phyloP scores from a whole-genome alignment of 306 rosid species.

The Astragalus membranaceus region DNA sequence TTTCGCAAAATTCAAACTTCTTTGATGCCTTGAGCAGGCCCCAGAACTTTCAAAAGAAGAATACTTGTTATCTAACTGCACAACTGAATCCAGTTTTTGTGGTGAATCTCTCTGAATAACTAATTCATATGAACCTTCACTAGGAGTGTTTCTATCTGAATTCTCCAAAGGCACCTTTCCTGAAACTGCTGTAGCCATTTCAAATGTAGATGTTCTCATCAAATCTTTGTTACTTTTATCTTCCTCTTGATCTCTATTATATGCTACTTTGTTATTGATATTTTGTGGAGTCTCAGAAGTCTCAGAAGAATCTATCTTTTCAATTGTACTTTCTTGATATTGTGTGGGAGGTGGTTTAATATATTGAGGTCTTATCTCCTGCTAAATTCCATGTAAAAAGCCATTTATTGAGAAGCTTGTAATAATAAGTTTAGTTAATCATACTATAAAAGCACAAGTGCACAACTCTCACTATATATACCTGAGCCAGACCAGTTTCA shows the following conservation, averaged over 20 bases:
- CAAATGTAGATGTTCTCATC: slow-evolving; percentile 13
- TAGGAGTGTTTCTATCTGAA: slow-evolving; percentile 15
- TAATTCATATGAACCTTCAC: not conserved
- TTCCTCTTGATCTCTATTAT: slow-evolving; percentile 24
- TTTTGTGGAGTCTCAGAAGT: too few species aligned
- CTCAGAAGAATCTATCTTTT: too few species aligned
- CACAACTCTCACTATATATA: slow-evolving; percentile 33
- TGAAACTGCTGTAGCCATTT: slow-evolving; percentile 20
- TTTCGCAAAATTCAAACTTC: slow-evolving; percentile 21
- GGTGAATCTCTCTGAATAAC: slow-evolving; percentile 24
- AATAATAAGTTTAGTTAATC: too few species aligned
- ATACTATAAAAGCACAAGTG: slow-evolving; percentile 6
- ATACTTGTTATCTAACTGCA: slow-evolving; percentile 7
- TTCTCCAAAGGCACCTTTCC: slow-evolving; percentile 20
- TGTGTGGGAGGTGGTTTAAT: too few species aligned
- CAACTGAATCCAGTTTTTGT: slow-evolving; percentile 18
- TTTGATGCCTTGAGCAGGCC: slow-evolving; percentile 27
- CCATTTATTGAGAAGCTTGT: too few species aligned
- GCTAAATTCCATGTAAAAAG: too few species aligned
- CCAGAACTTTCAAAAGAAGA: slow-evolving; percentile 33
- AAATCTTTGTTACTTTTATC: slow-evolving; percentile 21
- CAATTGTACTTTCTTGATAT: too few species aligned
- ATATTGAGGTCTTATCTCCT: too few species aligned
- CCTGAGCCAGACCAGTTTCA: slow-evolving; percentile 67
- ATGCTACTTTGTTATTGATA: slow-evolving; percentile 9